phyloP scores from a whole-genome alignment of 768 basidiomycete species.

The Antrodiella citrinella region DNA sequence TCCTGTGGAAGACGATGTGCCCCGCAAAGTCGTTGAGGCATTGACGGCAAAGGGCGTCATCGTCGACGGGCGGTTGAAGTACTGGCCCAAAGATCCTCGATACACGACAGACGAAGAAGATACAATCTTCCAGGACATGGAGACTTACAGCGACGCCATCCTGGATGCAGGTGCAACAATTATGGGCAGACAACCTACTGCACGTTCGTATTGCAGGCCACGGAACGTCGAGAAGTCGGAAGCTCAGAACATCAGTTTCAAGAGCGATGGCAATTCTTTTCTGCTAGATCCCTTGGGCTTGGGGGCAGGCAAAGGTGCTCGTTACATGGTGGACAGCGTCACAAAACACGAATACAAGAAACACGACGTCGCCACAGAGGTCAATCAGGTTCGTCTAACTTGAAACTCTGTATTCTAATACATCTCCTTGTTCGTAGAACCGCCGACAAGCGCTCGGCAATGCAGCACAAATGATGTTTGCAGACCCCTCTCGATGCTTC shows the following conservation, averaged over 20 bases:
- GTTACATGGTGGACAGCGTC: not conserved
- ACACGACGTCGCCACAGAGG: not conserved
- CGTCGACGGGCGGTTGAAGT: not conserved
- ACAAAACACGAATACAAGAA: not conserved
- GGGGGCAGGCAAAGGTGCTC: no score
- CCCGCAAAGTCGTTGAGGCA: no score
- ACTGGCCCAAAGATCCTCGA: not conserved
- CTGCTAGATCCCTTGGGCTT: not conserved
- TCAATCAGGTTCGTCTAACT: not conserved
- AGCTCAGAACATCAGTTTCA: not conserved
- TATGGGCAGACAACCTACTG: not conserved
- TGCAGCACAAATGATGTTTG: not conserved
- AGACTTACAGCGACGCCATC: not conserved
- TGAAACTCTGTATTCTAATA: not conserved
- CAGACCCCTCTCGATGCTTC: not conserved
- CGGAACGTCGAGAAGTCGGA: not conserved
- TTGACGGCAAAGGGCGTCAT: not conserved
- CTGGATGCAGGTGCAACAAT: no score
- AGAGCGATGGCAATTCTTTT: not conserved
- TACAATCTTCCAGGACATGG: not conserved
- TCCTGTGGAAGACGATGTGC: no score
- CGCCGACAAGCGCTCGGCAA: not conserved
- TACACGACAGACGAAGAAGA: not conserved
- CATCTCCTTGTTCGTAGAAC: not conserved
- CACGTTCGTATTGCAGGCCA: not conserved